Percentiles rank a stretch among this genome's conserved stretches.
Evolutionary conservation across 2,329 filamentous ascomycete species (phyloP).

Genomic region (Sarocladiaceae sp.): DNA sequence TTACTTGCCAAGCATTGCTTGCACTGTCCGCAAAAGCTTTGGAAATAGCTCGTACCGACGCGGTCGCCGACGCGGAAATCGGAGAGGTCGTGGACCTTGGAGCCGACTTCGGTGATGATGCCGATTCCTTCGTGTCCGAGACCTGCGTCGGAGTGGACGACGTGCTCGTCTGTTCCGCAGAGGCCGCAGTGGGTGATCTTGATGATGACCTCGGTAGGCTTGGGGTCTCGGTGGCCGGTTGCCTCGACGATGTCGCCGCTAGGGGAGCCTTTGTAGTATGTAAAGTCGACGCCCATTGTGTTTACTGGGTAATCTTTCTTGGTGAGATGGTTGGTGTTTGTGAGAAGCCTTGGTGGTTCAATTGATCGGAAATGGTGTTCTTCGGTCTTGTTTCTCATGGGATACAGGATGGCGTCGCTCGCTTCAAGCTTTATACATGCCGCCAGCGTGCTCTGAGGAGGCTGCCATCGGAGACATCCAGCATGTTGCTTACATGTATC

Average conservation of each 20-base stretch:
- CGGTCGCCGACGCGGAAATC: conserved; percentile 54
- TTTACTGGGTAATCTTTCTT: too few species aligned
- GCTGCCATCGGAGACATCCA: too few species aligned
- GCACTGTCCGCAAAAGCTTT: conserved; percentile 28
- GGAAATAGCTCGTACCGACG: conserved; percentile 46
- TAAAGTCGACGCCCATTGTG: conserved; percentile 12
- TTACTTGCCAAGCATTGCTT: conserved; percentile 23
- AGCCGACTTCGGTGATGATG: conserved; percentile 15
- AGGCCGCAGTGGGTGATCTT: conserved; percentile 58
- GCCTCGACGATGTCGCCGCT: conserved; percentile 12
- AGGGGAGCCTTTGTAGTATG: conserved; percentile 14
- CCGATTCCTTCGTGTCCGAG: conserved; percentile 63
- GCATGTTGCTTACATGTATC: too few species aligned
- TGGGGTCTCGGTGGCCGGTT: conserved; percentile 9
- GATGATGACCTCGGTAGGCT: conserved; percentile 49
- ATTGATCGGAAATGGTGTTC: too few species aligned
- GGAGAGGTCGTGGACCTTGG: neutral
- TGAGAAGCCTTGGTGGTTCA: too few species aligned
- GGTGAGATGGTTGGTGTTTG: neutral
- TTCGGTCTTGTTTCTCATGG: too few species aligned
- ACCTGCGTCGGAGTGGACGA: conserved; percentile 45
- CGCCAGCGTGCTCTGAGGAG: too few species aligned
- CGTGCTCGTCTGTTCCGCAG: conserved; percentile 56
- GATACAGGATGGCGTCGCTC: too few species aligned
- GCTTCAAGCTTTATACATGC: too few species aligned